These are phyloP conservation scores for Irpex sp. DNA, from an alignment of 1,284 basidiomycete genomes.

Conservation along the genomic window DNA sequence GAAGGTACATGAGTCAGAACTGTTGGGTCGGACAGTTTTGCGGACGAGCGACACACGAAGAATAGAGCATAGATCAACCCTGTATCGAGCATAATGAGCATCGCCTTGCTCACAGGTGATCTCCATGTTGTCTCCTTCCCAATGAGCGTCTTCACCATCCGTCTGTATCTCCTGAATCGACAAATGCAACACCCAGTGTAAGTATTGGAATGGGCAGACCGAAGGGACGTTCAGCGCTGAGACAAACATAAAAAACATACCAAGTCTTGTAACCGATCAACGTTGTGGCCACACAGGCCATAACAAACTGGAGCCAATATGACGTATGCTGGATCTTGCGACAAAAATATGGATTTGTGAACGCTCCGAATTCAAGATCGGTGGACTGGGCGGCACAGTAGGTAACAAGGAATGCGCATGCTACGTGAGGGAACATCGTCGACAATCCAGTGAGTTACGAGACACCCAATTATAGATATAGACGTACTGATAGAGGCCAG, in stretches of 20 bases:
- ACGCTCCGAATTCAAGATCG: slow-evolving; percentile 11
- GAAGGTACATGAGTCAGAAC: not conserved
- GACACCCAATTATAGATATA: not conserved
- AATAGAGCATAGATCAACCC: slow-evolving; percentile 11
- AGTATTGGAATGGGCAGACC: too few relatives aligned
- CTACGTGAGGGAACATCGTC: not conserved
- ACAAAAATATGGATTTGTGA: slow-evolving; percentile 12
- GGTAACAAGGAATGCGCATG: slow-evolving; percentile 2
- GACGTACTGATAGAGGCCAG: slow-evolving; percentile 11
- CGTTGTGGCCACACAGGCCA: slow-evolving; percentile 11
- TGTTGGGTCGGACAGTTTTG: not conserved
- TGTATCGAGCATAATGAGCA: slow-evolving; percentile 15
- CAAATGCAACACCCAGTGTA: not conserved
- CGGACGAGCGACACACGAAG: slow-evolving; percentile 6
- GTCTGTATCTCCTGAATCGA: slow-evolving; percentile 10
- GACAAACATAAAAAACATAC: not conserved
- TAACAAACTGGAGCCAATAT: slow-evolving; percentile 10
- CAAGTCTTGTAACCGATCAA: slow-evolving; percentile 15
- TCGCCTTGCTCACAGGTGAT: slow-evolving; percentile 11
- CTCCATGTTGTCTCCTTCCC: slow-evolving; percentile 2
- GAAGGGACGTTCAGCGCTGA: too few relatives aligned
- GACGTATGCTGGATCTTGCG: slow-evolving; percentile 14
- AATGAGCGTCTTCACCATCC: slow-evolving; percentile 5
- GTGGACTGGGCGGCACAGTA: slow-evolving; percentile 11
- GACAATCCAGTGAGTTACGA: not conserved